Percentiles rank a stretch among this genome's conserved stretches.
Conservation (phyloP, 2,329 filamentous ascomycete species). For the Talaromyces sp. region DNA sequence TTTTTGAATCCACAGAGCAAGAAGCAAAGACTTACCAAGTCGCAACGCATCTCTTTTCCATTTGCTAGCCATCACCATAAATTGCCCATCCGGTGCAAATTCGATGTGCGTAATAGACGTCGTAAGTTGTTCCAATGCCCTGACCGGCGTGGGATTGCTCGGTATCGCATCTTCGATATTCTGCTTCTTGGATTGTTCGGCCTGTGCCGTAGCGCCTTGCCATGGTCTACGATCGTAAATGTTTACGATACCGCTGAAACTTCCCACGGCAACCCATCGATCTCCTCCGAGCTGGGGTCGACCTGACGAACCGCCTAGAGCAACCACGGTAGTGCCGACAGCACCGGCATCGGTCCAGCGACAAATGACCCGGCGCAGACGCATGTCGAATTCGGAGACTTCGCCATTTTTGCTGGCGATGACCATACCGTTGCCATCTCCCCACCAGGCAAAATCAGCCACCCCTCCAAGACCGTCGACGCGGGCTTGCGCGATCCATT, state of each 20-base stretch:
- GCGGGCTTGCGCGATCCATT: slow-evolving; percentile 81
- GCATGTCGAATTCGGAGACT: slow-evolving; percentile 81
- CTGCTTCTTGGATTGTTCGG: slow-evolving; percentile 23
- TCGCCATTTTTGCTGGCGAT: slow-evolving; percentile 84
- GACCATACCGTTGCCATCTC: slow-evolving; percentile 72
- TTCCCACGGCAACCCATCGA: slow-evolving; percentile 85
- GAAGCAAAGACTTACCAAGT: slow-evolving; percentile 57
- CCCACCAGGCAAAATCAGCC: slow-evolving; percentile 92
- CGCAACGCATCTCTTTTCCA: slow-evolving; percentile 86
- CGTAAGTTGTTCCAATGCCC: slow-evolving; percentile 77
- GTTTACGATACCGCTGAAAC: slow-evolving; percentile 83
- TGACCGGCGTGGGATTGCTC: slow-evolving; percentile 65
- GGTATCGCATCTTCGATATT: slow-evolving; percentile 52
- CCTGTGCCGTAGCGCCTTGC: slow-evolving; percentile 39
- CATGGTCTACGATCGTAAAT: slow-evolving; percentile 79
- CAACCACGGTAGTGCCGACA: slow-evolving; percentile 76
- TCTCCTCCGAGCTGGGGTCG: slow-evolving; percentile 61
- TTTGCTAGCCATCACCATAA: slow-evolving; percentile 78
- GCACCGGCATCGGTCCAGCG: slow-evolving; percentile 89
- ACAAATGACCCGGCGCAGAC: slow-evolving; percentile 64
- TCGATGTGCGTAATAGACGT: slow-evolving; percentile 75
- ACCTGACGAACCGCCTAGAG: slow-evolving; percentile 58
- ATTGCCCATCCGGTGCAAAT: slow-evolving; percentile 85
- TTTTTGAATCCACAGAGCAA: background rate
- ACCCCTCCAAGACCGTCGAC: slow-evolving; percentile 79